Evolutionary conservation across 1,139 yeast species (phyloP).

Genomic region (Yamadazyma jaroonii): DNA sequence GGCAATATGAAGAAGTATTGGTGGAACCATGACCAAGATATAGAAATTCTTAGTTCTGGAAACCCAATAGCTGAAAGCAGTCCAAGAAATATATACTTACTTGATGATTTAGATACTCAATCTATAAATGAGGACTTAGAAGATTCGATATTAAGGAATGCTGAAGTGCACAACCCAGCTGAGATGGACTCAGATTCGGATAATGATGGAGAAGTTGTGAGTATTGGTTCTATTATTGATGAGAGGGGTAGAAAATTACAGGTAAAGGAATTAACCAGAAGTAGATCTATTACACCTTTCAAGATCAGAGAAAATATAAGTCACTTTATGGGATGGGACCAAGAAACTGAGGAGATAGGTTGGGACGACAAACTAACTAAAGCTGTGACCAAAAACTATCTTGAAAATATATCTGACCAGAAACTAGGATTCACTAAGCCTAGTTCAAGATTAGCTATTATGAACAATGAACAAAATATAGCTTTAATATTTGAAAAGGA

Average conservation of each 20-base stretch:
- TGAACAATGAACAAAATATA: conserved; percentile 13
- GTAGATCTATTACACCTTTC: conserved; percentile 17
- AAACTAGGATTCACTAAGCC: conserved; percentile 3
- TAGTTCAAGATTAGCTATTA: conserved; percentile 10
- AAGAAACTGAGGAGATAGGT: conserved; percentile 1
- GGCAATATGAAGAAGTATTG: conserved; percentile 7
- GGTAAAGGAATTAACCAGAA: conserved; percentile 6
- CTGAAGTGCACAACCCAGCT: background rate
- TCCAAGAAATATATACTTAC: conserved; percentile 5
- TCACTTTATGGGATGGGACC: conserved; percentile 14
- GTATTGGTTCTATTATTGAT: conserved; percentile 1
- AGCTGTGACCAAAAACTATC: background rate
- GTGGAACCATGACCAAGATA: conserved; percentile 7
- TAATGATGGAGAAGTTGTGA: background rate
- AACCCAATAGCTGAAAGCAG: conserved; percentile 13
- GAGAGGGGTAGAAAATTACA: conserved; percentile 10
- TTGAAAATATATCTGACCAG: background rate
- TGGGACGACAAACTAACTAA: conserved; percentile 1
- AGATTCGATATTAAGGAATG: conserved; percentile 8
- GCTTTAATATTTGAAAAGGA: conserved; percentile 14
- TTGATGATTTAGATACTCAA: conserved; percentile 8
- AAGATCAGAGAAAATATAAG: conserved; percentile 20
- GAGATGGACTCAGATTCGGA: background rate
- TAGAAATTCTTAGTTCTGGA: conserved; percentile 8
- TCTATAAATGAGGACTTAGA: conserved; percentile 12